Evolutionary conservation across 2,329 filamentous ascomycete genomes (phyloP).

Genomic region (Sarocladium brachiariae): DNA sequence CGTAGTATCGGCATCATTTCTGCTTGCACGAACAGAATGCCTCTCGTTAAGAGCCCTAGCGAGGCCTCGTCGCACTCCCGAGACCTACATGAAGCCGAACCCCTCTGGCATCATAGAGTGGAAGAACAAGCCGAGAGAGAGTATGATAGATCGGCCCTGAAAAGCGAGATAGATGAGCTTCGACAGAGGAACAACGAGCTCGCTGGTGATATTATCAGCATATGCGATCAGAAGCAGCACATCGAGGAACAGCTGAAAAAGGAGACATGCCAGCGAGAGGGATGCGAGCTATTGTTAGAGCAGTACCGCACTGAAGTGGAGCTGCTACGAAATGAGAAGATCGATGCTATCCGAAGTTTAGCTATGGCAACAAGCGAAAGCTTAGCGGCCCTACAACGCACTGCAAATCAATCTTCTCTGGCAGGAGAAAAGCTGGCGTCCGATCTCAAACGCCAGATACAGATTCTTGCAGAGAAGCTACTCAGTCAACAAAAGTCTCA

Average conservation of each 20-base stretch:
- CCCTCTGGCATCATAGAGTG: not conserved
- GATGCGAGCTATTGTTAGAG: not conserved
- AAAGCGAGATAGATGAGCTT: not conserved
- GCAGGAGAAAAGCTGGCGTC: not conserved
- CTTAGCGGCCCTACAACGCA: not conserved
- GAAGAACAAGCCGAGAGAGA: not conserved
- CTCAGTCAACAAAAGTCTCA: not conserved
- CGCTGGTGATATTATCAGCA: not conserved
- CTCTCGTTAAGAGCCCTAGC: not conserved
- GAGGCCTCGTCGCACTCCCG: not conserved
- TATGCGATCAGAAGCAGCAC: not conserved
- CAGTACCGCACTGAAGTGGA: not conserved
- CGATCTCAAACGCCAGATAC: not conserved
- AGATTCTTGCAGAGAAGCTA: not conserved
- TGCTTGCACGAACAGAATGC: not conserved
- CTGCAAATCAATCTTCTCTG: not conserved
- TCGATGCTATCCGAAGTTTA: not conserved
- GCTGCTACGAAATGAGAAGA: not conserved
- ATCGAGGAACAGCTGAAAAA: not conserved
- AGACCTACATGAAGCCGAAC: not conserved
- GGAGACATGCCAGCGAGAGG: not conserved
- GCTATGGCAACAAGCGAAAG: not conserved
- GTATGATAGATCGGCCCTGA: not conserved
- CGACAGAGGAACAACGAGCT: not conserved
- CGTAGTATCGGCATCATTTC: not conserved